These are phyloP conservation scores for Populus davidiana DNA, from an alignment of 345 rosid species.

Conservation along the genomic window DNA sequence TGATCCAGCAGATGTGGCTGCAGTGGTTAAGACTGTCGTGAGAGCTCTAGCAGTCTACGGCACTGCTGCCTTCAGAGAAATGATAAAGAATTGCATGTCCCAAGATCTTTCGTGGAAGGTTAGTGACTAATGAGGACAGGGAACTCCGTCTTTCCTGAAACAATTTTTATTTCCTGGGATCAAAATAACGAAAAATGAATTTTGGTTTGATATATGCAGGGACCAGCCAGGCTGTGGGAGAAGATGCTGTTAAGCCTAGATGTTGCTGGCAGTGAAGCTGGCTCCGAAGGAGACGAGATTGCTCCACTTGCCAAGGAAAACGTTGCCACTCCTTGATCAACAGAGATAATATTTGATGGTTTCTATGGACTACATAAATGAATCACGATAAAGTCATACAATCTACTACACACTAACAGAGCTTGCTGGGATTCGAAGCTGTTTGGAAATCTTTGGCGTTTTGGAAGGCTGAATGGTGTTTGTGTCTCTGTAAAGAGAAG, in stretches of 20 bases:
- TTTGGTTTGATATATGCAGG: constrained; percentile 44
- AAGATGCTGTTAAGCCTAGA: constrained; percentile 54
- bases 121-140: constrained; percentile 16
- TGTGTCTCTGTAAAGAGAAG: not conserved
- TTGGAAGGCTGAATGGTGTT: not conserved
- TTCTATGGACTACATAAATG: not conserved
- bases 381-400: not conserved
- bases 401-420: not conserved
- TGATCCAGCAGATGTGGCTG: constrained; percentile 72
- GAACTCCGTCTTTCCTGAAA: not conserved
- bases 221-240: constrained; percentile 78
- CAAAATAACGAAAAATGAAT: not conserved
- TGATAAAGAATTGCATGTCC: constrained; percentile 84
- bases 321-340: constrained; percentile 68
- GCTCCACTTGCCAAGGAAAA: constrained; percentile 84
- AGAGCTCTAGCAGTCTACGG: constrained; percentile 62
- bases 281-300: constrained; percentile 75
- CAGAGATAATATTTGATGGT: not conserved
- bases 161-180: not conserved
- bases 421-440: not conserved
- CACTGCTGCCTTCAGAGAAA: constrained; percentile 60
- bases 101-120: constrained; percentile 98
- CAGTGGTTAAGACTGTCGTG: constrained; percentile 49
- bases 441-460: not conserved
- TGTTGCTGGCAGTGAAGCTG: constrained; percentile 55